Evolutionary conservation across 2,329 filamentous ascomycete genomes (phyloP).

Genomic region (Cladosporium oxysporum): DNA sequence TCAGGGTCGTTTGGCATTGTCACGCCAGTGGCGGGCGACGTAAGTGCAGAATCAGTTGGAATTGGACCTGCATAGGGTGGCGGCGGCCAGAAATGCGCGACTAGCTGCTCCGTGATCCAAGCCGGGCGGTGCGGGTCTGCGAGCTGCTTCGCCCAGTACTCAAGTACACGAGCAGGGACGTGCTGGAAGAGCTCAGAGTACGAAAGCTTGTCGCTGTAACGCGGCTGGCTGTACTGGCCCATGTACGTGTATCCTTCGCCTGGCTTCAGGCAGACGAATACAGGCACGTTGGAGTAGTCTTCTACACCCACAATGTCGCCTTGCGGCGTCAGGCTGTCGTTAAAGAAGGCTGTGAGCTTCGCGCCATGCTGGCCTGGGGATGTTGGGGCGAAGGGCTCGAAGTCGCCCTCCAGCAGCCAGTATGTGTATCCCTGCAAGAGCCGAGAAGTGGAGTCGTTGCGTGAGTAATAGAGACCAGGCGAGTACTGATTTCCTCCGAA

Average conservation of each 20-base stretch:
- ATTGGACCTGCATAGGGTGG: conserved; percentile 42
- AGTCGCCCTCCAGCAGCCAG: conserved; percentile 42
- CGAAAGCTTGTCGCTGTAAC: conserved; percentile 48
- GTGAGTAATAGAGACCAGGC: conserved; percentile 41
- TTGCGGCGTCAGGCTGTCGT: conserved; percentile 35
- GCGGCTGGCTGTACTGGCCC: conserved; percentile 48
- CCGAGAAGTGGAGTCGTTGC: conserved; percentile 16
- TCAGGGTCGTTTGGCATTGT: conserved; percentile 6
- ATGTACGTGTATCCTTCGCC: conserved; percentile 44
- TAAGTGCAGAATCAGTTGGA: conserved; percentile 25
- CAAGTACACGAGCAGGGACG: conserved; percentile 40
- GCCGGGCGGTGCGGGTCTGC: conserved; percentile 37
- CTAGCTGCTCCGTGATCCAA: conserved; percentile 47
- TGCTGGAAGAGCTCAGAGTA: conserved; percentile 42
- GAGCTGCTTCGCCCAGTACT: conserved; percentile 44
- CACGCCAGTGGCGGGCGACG: conserved; percentile 20
- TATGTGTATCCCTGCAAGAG: conserved; percentile 37
- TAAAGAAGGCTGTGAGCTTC: conserved; percentile 51
- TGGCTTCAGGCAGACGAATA: conserved; percentile 41
- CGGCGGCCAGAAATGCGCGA: conserved; percentile 45
- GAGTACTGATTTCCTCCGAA: conserved; percentile 44
- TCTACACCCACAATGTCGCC: conserved; percentile 23
- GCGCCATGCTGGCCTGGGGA: conserved; percentile 47
- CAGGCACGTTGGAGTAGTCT: conserved; percentile 42
- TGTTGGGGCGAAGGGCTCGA: conserved; percentile 46